These are phyloP conservation scores for Colletotrichum tanaceti DNA, from an alignment of 2,329 filamentous ascomycete genomes.

Conservation along the genomic window DNA sequence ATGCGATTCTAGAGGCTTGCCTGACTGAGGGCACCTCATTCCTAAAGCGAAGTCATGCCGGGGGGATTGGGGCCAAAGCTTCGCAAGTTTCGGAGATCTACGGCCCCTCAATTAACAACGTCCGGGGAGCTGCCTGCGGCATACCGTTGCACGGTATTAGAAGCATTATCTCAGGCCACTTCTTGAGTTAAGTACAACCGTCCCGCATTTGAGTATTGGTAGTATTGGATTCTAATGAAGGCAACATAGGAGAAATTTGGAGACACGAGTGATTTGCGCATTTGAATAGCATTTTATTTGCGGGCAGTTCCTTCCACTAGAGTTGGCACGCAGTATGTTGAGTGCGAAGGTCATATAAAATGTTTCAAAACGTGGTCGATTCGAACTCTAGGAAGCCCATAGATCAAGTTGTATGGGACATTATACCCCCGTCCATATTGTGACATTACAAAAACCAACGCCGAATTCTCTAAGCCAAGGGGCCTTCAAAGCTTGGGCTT, in stretches of 20 bases:
- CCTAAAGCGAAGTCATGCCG: no score
- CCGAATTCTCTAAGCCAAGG: conserved; percentile 4
- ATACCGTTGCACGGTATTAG: background rate
- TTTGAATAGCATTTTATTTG: background rate
- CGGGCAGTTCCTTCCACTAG: no score
- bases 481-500: conserved; percentile 59
- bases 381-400: conserved; percentile 19
- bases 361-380: background rate
- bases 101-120: background rate
- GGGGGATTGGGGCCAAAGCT: background rate
- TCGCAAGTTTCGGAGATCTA: background rate
- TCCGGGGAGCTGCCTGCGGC: background rate
- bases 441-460: conserved; percentile 27
- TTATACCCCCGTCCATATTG: conserved; percentile 4
- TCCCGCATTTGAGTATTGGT: no score
- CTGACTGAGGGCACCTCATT: background rate
- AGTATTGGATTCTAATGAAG: no score
- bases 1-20: background rate
- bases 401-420: conserved; percentile 33
- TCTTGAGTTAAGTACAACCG: background rate
- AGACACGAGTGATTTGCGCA: background rate
- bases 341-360: background rate
- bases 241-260: background rate
- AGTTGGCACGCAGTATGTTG: no score
- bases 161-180: background rate